Conservation (phyloP, 768 basidiomycete species). For the Boletus sensibilis region DNA sequence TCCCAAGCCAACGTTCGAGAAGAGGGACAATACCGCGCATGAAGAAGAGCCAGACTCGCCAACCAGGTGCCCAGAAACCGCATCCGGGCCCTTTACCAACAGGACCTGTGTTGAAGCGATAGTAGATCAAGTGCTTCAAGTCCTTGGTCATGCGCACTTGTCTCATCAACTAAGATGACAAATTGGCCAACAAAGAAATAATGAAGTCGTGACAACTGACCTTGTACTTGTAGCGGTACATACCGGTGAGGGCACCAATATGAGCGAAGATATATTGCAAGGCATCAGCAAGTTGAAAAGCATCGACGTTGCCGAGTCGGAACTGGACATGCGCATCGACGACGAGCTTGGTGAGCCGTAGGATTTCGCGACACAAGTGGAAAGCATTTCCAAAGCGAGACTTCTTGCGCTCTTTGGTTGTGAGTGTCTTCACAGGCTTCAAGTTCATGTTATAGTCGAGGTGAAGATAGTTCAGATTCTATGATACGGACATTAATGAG, state of each 20-base stretch:
- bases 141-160: conserved; percentile 99
- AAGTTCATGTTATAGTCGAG: conserved; percentile 98
- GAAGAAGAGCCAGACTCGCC: conserved; percentile 99
- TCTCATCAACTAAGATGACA: conserved; percentile 74
- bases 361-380: conserved; percentile 95
- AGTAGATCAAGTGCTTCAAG: conserved; percentile 96
- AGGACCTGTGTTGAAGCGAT: conserved; percentile 99
- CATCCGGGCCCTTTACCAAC: conserved; percentile 99
- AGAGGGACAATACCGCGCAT: conserved; percentile 98
- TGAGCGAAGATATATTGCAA: conserved; percentile 97
- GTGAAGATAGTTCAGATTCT: conserved; percentile 93
- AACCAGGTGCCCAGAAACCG: conserved; percentile 99
- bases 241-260: conserved; percentile 96
- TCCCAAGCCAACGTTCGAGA: conserved; percentile 96
- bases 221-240: conserved; percentile 99
- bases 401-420: conserved; percentile 99
- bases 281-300: conserved; percentile 98
- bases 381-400: conserved; percentile 99
- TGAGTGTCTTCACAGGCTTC: conserved; percentile 96
- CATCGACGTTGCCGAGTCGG: conserved; percentile 96
- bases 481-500: conserved; percentile 1
- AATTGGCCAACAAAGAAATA: conserved; percentile 5
- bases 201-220: conserved; percentile 36
- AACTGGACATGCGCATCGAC: conserved; percentile 99
- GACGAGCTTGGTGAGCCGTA: conserved; percentile 96